Evolutionary conservation across 306 rosid genomes (phyloP).

Genomic region (Castanospermum australe): DNA sequence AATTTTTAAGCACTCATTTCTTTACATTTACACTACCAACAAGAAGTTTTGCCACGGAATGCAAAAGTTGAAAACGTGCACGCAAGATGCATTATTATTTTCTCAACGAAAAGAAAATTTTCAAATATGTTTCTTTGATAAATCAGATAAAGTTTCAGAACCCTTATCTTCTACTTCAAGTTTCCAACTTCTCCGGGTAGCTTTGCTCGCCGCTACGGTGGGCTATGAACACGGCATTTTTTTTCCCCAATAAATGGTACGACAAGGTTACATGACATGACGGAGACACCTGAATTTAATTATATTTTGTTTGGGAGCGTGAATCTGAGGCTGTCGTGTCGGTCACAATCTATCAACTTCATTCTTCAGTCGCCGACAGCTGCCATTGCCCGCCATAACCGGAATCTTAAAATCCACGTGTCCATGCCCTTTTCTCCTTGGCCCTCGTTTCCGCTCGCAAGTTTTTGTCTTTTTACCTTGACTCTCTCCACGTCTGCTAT

Average conservation of each 20-base stretch:
- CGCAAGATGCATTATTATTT: no score
- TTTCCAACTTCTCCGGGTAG: no score
- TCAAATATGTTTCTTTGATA: no score
- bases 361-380: constrained; percentile 38
- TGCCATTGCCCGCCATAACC: constrained; percentile 54
- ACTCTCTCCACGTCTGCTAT: background rate
- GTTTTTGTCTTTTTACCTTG: background rate
- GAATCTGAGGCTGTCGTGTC: background rate
- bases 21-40: no score
- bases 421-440: background rate
- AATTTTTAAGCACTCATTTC: no score
- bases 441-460: background rate
- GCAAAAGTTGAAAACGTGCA: no score
- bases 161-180: no score
- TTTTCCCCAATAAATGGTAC: background rate
- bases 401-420: constrained; percentile 48
- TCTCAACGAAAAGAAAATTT: no score
- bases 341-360: background rate
- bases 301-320: background rate
- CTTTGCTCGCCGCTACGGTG: background rate
- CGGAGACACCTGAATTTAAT: no score
- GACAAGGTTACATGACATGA: background rate
- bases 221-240: no score
- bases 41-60: no score
- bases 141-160: no score